These are phyloP conservation scores for Abrus precatorius DNA, from an alignment of 306 rosid species.

Conservation along the genomic window DNA sequence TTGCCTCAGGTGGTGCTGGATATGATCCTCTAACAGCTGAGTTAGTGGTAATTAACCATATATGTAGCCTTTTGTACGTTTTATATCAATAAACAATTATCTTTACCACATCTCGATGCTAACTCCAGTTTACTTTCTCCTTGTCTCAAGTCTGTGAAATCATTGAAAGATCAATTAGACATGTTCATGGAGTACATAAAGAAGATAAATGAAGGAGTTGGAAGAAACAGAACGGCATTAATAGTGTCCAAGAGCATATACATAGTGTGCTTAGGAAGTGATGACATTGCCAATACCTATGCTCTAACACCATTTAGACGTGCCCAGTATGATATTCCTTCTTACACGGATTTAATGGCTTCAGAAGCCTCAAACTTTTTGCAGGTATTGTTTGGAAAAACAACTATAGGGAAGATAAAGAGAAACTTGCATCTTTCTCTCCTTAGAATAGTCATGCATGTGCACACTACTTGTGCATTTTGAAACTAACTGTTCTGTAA, in stretches of 20 bases:
- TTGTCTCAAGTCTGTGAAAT: conserved; percentile 60
- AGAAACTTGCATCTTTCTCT: neutral
- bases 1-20: conserved; percentile 87
- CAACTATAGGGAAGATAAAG: neutral
- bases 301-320: conserved; percentile 58
- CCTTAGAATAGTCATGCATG: neutral
- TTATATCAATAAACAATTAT: neutral
- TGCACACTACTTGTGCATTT: neutral
- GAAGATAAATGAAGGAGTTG: conserved; percentile 58
- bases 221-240: conserved; percentile 46
- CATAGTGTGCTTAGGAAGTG: conserved; percentile 65
- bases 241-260: conserved; percentile 70
- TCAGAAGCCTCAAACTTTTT: conserved; percentile 69
- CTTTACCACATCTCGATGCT: conserved; percentile 26
- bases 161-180: conserved; percentile 67
- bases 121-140: conserved; percentile 13
- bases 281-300: conserved; percentile 83
- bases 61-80: neutral
- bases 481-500: neutral
- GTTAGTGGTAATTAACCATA: conserved; percentile 53
- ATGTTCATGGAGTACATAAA: conserved; percentile 66
- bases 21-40: conserved; percentile 81
- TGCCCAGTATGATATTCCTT: conserved; percentile 57
- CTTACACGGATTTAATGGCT: conserved; percentile 77
- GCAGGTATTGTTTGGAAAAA: conserved; percentile 53